A percentile compares a stretch with the other conserved stretches of the same genome.
Evolutionary conservation across 352 stramenopile genomes (phyloP).

Genomic region (Phytophthora uliginosa): DNA sequence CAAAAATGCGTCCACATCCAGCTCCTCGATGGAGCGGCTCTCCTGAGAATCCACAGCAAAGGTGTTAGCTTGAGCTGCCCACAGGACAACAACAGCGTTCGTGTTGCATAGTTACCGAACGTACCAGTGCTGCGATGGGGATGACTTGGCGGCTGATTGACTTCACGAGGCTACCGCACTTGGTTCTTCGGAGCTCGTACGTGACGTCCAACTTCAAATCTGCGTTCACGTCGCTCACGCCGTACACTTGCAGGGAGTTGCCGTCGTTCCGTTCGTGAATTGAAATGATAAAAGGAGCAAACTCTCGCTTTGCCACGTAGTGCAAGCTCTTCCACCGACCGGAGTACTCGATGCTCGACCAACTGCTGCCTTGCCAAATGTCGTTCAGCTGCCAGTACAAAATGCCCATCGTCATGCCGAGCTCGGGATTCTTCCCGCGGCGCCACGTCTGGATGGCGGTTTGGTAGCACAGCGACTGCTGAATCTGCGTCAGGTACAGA

Average conservation of each 20-base stretch:
- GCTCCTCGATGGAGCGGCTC: conserved; percentile 41
- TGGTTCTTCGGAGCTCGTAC: conserved; percentile 56
- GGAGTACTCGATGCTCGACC: conserved; percentile 87
- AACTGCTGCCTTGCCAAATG: conserved; percentile 89
- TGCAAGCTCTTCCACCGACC: conserved; percentile 88
- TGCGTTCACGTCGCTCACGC: conserved; percentile 60
- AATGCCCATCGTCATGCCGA: conserved; percentile 80
- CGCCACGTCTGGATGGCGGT: conserved; percentile 81
- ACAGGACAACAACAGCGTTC: too few relatives aligned
- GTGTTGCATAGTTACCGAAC: conserved; percentile 4
- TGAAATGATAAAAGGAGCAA: conserved; percentile 75
- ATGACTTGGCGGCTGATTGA: conserved; percentile 37
- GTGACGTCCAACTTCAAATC: conserved; percentile 44
- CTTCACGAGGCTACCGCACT: conserved; percentile 55
- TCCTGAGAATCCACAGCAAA: conserved; percentile 30
- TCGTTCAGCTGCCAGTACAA: conserved; percentile 93
- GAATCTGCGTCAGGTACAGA: conserved; percentile 82
- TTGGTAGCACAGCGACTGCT: conserved; percentile 85
- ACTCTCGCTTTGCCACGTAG: conserved; percentile 75
- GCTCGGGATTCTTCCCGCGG: conserved; percentile 56
- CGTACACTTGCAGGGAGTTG: conserved; percentile 44
- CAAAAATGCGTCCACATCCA: conserved; percentile 44
- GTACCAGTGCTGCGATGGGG: conserved; percentile 47
- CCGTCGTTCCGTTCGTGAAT: conserved; percentile 37
- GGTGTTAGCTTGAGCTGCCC: too few relatives aligned